Evolutionary conservation across 192 early-diverging fungal species (phyloP).

Genomic region (Phycomyces nitens): DNA sequence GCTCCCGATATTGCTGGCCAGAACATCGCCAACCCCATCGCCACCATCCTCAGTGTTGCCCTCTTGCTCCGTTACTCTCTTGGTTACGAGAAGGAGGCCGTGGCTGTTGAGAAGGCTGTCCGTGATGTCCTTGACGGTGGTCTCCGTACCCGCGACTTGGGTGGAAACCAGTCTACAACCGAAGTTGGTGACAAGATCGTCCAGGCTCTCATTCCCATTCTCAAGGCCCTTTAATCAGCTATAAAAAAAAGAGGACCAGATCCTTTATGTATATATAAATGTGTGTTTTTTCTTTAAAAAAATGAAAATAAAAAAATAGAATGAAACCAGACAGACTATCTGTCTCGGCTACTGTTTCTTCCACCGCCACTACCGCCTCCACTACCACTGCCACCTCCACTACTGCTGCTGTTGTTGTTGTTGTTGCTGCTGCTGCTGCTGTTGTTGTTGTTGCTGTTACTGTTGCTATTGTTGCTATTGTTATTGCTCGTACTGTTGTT

Average conservation of each 20-base stretch:
- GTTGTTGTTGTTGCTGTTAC: neutral
- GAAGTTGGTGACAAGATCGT: conserved; percentile 93
- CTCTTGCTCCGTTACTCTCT: conserved; percentile 95
- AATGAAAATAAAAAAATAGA: neutral
- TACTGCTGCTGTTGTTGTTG: neutral
- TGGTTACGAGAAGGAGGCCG: conserved; percentile 84
- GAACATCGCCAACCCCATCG: conserved; percentile 95
- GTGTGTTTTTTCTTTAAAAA: neutral
- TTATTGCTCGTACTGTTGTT: conserved; percentile 1
- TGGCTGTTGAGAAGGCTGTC: conserved; percentile 89
- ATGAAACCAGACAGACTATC: neutral
- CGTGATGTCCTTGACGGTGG: conserved; percentile 80
- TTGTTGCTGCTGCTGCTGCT: neutral
- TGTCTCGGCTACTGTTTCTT: neutral
- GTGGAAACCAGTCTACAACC: conserved; percentile 76
- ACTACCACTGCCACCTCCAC: neutral
- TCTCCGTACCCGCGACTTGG: conserved; percentile 89
- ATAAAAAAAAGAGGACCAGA: conserved; percentile 1
- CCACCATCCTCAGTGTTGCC: conserved; percentile 93
- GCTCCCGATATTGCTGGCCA: conserved; percentile 99
- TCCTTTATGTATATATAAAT: conserved; percentile 11
- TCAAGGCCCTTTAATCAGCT: conserved; percentile 33
- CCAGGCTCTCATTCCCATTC: conserved; percentile 59
- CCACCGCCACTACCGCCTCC: neutral
- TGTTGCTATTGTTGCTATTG: neutral